A percentile compares a stretch with the other conserved stretches of the same genome.
phyloP scores from a whole-genome alignment of 768 basidiomycete genomes.

The Kwoniella pini region DNA sequence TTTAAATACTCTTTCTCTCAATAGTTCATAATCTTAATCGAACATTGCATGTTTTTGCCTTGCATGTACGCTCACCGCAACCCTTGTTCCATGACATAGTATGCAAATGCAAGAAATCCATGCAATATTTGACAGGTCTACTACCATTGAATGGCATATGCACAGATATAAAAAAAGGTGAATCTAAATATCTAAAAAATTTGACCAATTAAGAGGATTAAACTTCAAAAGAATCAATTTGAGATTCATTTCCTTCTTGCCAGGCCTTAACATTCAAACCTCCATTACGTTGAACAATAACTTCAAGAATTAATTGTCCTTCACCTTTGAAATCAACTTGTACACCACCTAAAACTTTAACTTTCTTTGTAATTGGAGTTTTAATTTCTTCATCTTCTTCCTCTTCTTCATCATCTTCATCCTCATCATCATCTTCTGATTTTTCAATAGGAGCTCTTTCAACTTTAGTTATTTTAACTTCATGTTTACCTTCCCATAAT shows the following conservation, averaged over 20 bases:
- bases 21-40: constrained; percentile 1
- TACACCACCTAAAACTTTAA: constrained; percentile 40
- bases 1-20: no score
- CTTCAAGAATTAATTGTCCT: constrained; percentile 41
- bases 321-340: constrained; percentile 34
- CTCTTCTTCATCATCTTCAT: constrained; percentile 40
- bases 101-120: not conserved
- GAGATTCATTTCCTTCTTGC: constrained; percentile 46
- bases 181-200: not conserved
- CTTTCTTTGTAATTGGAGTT: constrained; percentile 46
- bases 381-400: constrained; percentile 54
- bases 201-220: constrained; percentile 11
- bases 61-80: not conserved
- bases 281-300: constrained; percentile 43
- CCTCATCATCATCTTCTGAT: constrained; percentile 36
- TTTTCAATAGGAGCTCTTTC: constrained; percentile 39
- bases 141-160: not conserved
- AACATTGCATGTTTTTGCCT: constrained; percentile 11
- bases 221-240: constrained; percentile 33
- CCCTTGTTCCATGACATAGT: not conserved
- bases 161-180: not conserved
- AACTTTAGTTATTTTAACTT: constrained; percentile 54
- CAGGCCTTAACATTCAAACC: constrained; percentile 43
- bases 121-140: not conserved
- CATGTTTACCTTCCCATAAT: constrained; percentile 56